phyloP scores from a whole-genome alignment of 1,284 basidiomycete species.

The Bjerkandera adusta region DNA sequence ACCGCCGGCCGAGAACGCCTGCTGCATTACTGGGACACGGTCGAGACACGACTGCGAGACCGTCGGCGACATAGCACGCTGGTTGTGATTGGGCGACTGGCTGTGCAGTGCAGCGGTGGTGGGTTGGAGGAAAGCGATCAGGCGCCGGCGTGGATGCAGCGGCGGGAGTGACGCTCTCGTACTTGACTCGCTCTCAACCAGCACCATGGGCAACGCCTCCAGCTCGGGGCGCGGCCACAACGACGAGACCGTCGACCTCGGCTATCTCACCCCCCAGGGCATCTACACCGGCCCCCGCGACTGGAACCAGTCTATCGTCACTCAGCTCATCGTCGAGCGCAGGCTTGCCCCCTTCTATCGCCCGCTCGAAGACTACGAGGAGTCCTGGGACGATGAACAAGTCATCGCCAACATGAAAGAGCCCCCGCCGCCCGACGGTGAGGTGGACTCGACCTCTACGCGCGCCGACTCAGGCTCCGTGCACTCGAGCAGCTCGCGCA shows the following conservation, averaged over 20 bases:
- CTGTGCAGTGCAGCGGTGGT: no score
- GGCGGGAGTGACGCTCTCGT: constrained; percentile 10
- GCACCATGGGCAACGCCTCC: constrained; percentile 71
- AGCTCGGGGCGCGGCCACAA: constrained; percentile 70
- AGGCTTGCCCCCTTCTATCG: constrained; percentile 95
- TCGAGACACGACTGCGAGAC: no score
- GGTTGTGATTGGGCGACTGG: no score
- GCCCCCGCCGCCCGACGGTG: constrained; percentile 44
- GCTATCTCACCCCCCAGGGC: constrained; percentile 84
- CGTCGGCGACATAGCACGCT: no score
- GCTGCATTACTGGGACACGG: no score
- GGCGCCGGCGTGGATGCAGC: constrained; percentile 9
- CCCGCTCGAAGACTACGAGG: constrained; percentile 91
- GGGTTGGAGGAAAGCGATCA: no score
- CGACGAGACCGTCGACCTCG: constrained; percentile 80
- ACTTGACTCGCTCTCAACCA: constrained; percentile 13
- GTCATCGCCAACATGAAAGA: constrained; percentile 77
- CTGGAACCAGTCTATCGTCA: constrained; percentile 88
- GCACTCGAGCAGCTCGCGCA: constrained; percentile 25
- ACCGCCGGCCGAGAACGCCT: no score
- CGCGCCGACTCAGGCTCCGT: constrained; percentile 29
- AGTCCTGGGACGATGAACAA: constrained; percentile 81
- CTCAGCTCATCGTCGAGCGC: constrained; percentile 84
- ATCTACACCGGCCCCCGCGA: constrained; percentile 87
- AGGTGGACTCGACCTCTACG: constrained; percentile 26